Conservation (phyloP, 2,329 filamentous ascomycete genomes). For the Microcera coccophila region DNA sequence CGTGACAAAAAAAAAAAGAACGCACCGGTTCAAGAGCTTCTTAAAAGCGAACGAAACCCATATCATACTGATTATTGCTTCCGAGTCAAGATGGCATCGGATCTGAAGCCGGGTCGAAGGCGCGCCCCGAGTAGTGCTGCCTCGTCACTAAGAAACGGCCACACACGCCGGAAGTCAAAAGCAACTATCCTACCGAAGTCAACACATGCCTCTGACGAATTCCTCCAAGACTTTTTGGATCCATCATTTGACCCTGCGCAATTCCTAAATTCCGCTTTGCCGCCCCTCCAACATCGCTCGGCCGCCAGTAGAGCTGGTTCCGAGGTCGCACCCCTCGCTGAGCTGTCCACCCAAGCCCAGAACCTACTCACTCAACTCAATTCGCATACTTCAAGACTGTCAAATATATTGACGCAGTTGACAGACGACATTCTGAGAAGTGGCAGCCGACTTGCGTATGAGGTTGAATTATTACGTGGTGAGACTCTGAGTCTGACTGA, state of each 20-base stretch:
- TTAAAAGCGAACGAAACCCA: no score
- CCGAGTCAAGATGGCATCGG: constrained; percentile 27
- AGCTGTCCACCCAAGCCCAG: constrained; percentile 78
- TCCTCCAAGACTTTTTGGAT: constrained; percentile 70
- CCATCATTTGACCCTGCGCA: constrained; percentile 76
- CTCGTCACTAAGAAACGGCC: constrained; percentile 39
- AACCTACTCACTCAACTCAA: constrained; percentile 82
- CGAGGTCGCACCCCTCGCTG: constrained; percentile 59
- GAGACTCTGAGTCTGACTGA: constrained; percentile 81
- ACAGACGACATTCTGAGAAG: constrained; percentile 93
- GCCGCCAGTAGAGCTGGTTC: constrained; percentile 20
- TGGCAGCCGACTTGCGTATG: constrained; percentile 83
- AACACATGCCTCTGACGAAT: constrained; percentile 65
- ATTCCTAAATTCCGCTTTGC: constrained; percentile 78
- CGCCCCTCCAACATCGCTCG: constrained; percentile 55
- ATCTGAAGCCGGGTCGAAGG: constrained; percentile 35
- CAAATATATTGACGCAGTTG: constrained; percentile 76
- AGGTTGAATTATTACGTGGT: constrained; percentile 88
- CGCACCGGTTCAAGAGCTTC: no score
- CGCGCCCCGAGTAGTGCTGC: constrained; percentile 46
- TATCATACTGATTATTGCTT: background rate
- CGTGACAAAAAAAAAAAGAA: no score
- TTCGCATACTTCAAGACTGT: constrained; percentile 79
- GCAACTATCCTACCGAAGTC: constrained; percentile 48
- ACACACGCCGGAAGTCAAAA: constrained; percentile 38